Percentiles rank a stretch among this genome's conserved stretches.
Conservation (phyloP, 352 stramenopile genomes). For the Globisporangium uncinulatum region DNA sequence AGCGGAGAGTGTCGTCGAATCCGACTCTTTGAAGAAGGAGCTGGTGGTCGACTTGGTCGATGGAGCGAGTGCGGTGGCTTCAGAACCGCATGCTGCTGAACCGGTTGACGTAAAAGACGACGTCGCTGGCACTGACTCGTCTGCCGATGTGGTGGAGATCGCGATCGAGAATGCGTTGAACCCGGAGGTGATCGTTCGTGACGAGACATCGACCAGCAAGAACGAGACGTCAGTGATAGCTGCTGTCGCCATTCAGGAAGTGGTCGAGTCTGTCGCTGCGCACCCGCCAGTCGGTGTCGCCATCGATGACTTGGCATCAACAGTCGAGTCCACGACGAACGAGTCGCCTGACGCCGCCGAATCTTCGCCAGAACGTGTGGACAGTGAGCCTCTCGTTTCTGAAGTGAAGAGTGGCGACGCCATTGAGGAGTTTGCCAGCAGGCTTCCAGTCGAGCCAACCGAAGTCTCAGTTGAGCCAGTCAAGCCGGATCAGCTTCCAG, state of each 20-base stretch:
- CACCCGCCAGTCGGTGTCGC: background rate
- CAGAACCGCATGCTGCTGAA: background rate
- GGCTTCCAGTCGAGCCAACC: background rate
- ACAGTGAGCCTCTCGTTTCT: background rate
- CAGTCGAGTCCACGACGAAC: background rate
- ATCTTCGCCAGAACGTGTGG: background rate
- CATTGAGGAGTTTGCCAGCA: background rate
- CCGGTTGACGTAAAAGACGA: background rate
- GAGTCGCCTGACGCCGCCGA: background rate
- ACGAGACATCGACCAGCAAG: background rate
- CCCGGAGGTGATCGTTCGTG: constrained; percentile 5
- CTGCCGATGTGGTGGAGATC: constrained; percentile 8
- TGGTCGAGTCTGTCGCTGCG: background rate
- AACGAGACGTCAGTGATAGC: background rate
- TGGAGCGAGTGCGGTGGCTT: background rate
- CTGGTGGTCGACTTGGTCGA: background rate
- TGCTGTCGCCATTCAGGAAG: background rate
- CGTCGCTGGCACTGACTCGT: background rate
- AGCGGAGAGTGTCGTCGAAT: background rate
- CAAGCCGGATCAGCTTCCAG: background rate
- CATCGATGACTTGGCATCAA: background rate
- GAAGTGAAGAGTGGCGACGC: background rate
- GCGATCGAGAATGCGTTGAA: constrained; percentile 9
- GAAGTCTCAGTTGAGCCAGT: background rate
- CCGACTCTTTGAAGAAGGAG: background rate